Evolutionary conservation across 345 rosid species (phyloP).

Genomic region (Brassica cretica): DNA sequence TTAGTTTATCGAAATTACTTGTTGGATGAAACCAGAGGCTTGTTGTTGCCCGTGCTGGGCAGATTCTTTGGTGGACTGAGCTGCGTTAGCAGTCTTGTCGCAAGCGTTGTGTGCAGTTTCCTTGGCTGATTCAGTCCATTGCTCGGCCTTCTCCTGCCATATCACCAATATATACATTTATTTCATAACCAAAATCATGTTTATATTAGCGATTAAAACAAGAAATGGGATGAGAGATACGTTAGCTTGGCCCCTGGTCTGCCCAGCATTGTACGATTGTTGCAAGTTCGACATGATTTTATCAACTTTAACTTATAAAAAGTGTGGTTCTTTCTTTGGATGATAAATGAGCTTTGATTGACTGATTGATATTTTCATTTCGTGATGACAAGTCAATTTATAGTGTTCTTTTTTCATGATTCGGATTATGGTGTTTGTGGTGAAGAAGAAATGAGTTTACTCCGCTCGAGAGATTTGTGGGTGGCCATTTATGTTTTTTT

Average conservation of each 20-base stretch:
- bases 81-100: slow-evolving; percentile 27
- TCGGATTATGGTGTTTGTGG: slow-evolving; percentile 16
- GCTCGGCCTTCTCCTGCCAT: slow-evolving; percentile 32
- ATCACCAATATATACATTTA: not conserved
- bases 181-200: not conserved
- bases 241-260: slow-evolving; percentile 35
- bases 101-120: slow-evolving; percentile 25
- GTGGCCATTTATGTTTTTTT: slow-evolving; percentile 21
- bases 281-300: slow-evolving; percentile 36
- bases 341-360: not conserved
- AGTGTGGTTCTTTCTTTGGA: not conserved
- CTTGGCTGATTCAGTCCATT: slow-evolving; percentile 38
- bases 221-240: slow-evolving; percentile 17
- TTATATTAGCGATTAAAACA: not conserved
- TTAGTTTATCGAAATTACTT: slow-evolving; percentile 12
- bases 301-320: not conserved
- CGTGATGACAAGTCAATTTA: not conserved
- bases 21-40: slow-evolving; percentile 34
- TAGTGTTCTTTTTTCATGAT: slow-evolving; percentile 3
- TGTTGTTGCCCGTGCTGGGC: slow-evolving; percentile 39
- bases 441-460: slow-evolving; percentile 14
- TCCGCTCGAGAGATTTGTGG: slow-evolving; percentile 23
- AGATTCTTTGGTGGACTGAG: slow-evolving; percentile 38
- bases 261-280: slow-evolving; percentile 37
- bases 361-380: not conserved